These are phyloP conservation scores for Ormosia emarginata DNA, from an alignment of 306 rosid species.

Conservation along the genomic window DNA sequence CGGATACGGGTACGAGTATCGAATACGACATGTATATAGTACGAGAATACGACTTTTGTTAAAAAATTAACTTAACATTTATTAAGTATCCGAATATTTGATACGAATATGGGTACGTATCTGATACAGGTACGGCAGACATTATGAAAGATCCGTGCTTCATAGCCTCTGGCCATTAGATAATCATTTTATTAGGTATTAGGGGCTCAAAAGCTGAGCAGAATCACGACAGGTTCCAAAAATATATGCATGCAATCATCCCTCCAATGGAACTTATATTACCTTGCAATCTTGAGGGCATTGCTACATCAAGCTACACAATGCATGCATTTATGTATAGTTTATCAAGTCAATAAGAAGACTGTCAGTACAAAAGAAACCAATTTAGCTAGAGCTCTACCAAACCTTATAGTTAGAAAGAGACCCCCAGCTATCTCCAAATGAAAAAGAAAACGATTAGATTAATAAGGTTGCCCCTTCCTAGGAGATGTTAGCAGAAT, in stretches of 20 bases:
- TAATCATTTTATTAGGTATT: background rate
- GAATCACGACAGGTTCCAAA: constrained; percentile 3
- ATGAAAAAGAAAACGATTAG: background rate
- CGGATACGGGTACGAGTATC: no score
- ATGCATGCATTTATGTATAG: constrained; percentile 4
- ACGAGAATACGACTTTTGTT: no score
- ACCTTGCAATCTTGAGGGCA: background rate
- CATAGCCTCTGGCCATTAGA: background rate
- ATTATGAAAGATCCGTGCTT: no score
- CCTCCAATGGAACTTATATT: background rate
- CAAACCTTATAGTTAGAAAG: background rate
- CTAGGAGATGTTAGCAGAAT: background rate
- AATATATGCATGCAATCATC: background rate
- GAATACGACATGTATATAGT: no score
- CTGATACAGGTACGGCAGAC: no score
- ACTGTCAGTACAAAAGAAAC: background rate
- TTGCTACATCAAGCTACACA: background rate
- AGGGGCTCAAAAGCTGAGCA: background rate
- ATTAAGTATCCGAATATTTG: no score
- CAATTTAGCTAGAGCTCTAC: background rate
- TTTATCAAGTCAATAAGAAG: background rate
- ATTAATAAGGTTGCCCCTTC: background rate
- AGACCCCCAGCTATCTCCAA: constrained; percentile 4
- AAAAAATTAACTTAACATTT: no score
- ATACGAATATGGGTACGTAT: no score